Conservation (phyloP, 305 asterid genomes). For the Fraxinus ornus region DNA sequence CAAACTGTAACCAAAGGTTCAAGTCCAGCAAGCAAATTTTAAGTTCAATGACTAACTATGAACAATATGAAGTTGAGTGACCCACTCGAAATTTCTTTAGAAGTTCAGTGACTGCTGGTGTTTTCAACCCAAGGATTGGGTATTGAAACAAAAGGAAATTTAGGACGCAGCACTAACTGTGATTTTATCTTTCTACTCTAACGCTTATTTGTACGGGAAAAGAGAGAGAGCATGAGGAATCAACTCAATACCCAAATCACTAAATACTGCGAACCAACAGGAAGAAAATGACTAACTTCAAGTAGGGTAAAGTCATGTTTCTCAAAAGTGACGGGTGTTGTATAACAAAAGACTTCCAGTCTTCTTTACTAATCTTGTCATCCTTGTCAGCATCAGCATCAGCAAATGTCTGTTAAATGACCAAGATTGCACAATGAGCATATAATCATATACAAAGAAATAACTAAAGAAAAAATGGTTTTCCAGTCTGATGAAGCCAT, state of each 20-base stretch:
- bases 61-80: not conserved
- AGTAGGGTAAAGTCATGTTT: conserved; percentile 43
- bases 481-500: not conserved
- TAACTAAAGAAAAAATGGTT: not conserved
- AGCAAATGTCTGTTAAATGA: conserved; percentile 54
- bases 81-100: not conserved
- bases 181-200: not conserved
- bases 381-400: conserved; percentile 73
- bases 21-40: not conserved
- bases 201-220: not conserved
- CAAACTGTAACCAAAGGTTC: not conserved
- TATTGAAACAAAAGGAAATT: not conserved
- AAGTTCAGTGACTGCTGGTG: not conserved
- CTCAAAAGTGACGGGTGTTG: conserved; percentile 31
- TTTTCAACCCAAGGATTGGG: not conserved
- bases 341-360: conserved; percentile 59
- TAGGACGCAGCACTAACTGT: not conserved
- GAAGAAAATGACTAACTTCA: conserved; percentile 29
- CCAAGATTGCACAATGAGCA: conserved; percentile 1
- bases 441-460: not conserved
- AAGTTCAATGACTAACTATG: not conserved
- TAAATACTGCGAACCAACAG: not conserved
- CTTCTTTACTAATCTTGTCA: conserved; percentile 62
- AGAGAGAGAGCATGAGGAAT: not conserved
- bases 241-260: not conserved